These are phyloP conservation scores for Lichtheimia hyalospora DNA, from an alignment of 371 early-diverging fungal genomes.

Conservation along the genomic window DNA sequence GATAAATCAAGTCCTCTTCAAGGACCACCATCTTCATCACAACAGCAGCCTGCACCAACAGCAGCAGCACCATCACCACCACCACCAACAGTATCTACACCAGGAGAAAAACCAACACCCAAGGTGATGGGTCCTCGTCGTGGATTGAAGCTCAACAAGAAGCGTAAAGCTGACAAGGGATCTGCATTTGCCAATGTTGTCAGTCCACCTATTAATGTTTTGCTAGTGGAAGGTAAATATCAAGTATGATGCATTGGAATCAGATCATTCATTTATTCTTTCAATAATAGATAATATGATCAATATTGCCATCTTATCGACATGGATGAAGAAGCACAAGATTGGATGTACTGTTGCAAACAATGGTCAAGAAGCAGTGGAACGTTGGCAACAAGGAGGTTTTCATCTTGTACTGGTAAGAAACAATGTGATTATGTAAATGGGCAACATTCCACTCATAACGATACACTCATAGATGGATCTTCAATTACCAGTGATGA, in stretches of 20 bases:
- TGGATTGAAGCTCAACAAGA: slow-evolving; percentile 34
- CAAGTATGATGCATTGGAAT: background rate
- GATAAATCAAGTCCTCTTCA: background rate
- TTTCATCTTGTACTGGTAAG: slow-evolving; percentile 79
- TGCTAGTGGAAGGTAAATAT: slow-evolving; percentile 76
- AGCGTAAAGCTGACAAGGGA: slow-evolving; percentile 31
- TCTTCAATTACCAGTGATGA: slow-evolving; percentile 82
- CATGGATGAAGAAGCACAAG: slow-evolving; percentile 74
- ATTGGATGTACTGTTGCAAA: slow-evolving; percentile 72
- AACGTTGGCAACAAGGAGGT: slow-evolving; percentile 67
- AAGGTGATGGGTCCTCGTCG: background rate
- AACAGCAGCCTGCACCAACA: background rate
- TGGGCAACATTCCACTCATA: background rate
- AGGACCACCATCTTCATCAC: background rate
- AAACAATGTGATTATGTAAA: background rate
- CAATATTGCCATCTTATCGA: slow-evolving; percentile 72
- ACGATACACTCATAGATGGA: slow-evolving; percentile 64
- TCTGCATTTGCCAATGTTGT: slow-evolving; percentile 33
- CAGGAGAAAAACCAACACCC: background rate
- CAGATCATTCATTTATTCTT: background rate
- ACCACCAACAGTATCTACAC: background rate
- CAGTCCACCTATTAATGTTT: slow-evolving; percentile 72
- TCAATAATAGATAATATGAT: slow-evolving; percentile 66
- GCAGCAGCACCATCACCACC: background rate
- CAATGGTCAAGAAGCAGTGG: slow-evolving; percentile 78